phyloP scores from a whole-genome alignment of 2,329 filamentous ascomycete species.

The Exserohilum turcica region DNA sequence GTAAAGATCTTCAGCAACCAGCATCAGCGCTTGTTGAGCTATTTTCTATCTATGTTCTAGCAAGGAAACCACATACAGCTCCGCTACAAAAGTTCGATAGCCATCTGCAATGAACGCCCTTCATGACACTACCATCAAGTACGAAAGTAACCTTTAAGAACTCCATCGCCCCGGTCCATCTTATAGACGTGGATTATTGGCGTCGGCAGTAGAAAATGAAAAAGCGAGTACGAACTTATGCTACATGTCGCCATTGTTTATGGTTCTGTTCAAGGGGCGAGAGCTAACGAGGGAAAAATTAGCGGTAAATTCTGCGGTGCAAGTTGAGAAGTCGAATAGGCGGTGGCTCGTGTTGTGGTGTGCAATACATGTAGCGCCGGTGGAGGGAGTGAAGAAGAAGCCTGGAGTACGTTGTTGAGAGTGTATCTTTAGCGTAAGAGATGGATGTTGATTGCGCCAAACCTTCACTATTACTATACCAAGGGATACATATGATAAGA shows the following conservation, averaged over 20 bases:
- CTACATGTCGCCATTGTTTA: not conserved
- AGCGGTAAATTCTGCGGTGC: constrained; percentile 4
- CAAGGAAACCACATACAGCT: too few relatives aligned
- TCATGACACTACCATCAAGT: not conserved
- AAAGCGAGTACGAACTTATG: constrained; percentile 20
- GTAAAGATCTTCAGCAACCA: not conserved
- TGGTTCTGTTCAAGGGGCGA: not conserved
- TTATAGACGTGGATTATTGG: constrained; percentile 18
- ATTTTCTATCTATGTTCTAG: too few relatives aligned
- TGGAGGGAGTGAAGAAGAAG: not conserved
- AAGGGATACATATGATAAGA: too few relatives aligned
- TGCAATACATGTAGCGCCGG: constrained; percentile 4
- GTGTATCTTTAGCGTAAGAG: too few relatives aligned
- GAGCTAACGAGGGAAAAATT: constrained; percentile 7
- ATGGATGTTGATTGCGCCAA: not conserved
- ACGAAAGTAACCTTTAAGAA: too few relatives aligned
- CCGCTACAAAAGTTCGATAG: too few relatives aligned
- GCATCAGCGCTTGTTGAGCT: too few relatives aligned
- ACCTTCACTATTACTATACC: too few relatives aligned
- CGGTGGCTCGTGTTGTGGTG: constrained; percentile 15
- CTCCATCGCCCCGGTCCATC: not conserved
- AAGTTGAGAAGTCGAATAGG: not conserved
- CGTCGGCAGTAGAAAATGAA: constrained; percentile 4
- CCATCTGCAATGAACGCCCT: too few relatives aligned
- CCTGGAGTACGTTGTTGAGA: too few relatives aligned